Conservation (phyloP, 192 early-diverging fungal genomes). For the Coemansia sp. region DNA sequence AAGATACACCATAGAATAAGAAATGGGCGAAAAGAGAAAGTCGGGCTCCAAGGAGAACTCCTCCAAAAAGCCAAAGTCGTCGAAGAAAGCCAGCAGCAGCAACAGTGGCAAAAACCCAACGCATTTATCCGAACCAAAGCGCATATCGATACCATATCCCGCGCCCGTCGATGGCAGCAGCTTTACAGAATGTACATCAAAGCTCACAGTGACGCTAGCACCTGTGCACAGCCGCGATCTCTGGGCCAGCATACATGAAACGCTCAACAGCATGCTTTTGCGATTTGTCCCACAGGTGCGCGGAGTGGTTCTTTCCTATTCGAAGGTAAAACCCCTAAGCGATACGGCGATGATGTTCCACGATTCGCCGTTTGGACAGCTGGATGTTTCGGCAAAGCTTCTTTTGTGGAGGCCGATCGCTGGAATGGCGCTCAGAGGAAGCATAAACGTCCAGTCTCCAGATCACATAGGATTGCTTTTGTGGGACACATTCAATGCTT, state of each 20-base stretch:
- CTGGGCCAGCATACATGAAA: constrained; percentile 47
- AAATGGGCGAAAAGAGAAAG: constrained; percentile 55
- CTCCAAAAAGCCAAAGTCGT: constrained; percentile 32
- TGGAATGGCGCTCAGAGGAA: constrained; percentile 52
- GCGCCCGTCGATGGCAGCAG: constrained; percentile 24
- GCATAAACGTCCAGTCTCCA: constrained; percentile 88
- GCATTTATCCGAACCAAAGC: background rate
- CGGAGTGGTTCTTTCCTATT: constrained; percentile 84
- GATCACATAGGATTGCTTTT: constrained; percentile 94
- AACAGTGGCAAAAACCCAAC: constrained; percentile 7
- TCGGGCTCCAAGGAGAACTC: constrained; percentile 20
- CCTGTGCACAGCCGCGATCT: constrained; percentile 42
- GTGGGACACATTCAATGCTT: constrained; percentile 95
- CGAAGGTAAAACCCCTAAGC: constrained; percentile 63
- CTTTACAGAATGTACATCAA: constrained; percentile 46
- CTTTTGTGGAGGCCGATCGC: constrained; percentile 79
- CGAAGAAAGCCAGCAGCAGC: constrained; percentile 20
- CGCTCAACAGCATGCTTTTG: constrained; percentile 55
- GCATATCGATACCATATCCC: constrained; percentile 34
- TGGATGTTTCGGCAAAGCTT: constrained; percentile 70
- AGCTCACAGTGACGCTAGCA: constrained; percentile 47
- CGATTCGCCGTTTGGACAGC: constrained; percentile 85
- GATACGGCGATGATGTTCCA: constrained; percentile 69
- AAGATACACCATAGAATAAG: background rate
- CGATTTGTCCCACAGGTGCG: constrained; percentile 85